phyloP scores from a whole-genome alignment of 306 rosid species.

The Boehmeria nivea region DNA sequence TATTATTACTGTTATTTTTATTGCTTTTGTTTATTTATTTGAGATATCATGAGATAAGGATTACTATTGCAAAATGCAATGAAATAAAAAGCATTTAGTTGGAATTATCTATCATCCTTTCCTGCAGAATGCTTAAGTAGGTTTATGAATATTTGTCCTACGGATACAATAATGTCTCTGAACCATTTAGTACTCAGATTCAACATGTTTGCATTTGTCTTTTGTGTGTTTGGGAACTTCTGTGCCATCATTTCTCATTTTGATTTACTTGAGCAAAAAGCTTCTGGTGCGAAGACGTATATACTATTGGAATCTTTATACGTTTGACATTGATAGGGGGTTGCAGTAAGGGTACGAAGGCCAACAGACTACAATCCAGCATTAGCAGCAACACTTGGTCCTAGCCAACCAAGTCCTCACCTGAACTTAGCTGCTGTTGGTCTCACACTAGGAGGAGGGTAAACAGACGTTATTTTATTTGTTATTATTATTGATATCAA shows the following conservation, averaged over 20 bases:
- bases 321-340: constrained; percentile 46
- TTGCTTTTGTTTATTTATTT: neutral
- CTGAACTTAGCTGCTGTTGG: constrained; percentile 74
- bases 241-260: neutral
- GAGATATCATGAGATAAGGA: neutral
- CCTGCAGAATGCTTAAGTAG: neutral
- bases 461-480: neutral
- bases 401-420: constrained; percentile 68
- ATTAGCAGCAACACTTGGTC: constrained; percentile 75
- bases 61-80: neutral
- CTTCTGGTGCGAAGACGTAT: neutral
- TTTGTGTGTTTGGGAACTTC: neutral
- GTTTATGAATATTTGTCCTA: neutral
- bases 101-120: neutral
- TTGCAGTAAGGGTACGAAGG: constrained; percentile 79
- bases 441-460: constrained; percentile 42
- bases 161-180: too few species aligned
- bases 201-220: neutral
- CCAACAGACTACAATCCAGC: constrained; percentile 82
- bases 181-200: too few species aligned
- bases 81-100: neutral
- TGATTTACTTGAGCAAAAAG: neutral
- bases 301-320: neutral
- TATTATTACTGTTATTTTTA: neutral
- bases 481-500: too few species aligned